A percentile compares a stretch with the other conserved stretches of the same genome.
Evolutionary conservation across 129 eudicot species (phyloP).

Genomic region (Flaveria ramosissima): DNA sequence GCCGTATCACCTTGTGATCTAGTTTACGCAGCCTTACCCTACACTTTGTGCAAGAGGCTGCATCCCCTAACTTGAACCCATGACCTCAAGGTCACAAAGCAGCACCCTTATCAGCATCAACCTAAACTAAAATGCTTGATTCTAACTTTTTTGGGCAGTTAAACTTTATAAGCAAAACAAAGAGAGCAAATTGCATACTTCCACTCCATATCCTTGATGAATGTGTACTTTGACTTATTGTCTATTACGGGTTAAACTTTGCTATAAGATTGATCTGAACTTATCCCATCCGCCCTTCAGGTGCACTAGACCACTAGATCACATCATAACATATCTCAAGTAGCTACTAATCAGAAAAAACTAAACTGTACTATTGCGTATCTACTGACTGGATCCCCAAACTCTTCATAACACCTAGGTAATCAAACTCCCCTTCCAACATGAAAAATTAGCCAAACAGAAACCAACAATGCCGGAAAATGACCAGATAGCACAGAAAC

Average conservation of each 20-base stretch:
- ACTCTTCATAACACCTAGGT: conserved; percentile 8
- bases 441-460: background rate
- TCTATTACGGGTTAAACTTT: background rate
- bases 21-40: too few species aligned
- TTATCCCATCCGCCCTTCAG: background rate
- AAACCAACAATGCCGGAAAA: conserved; percentile 18
- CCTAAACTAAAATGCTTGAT: background rate
- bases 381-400: conserved; percentile 9
- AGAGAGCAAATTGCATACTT: background rate
- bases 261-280: background rate
- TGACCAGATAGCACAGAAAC: background rate
- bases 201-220: background rate
- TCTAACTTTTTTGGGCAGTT: background rate
- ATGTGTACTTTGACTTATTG: background rate
- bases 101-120: too few species aligned
- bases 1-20: too few species aligned
- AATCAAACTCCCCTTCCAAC: conserved; percentile 4
- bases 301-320: too few species aligned
- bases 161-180: background rate
- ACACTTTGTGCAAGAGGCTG: too few species aligned
- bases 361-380: background rate
- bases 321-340: too few species aligned
- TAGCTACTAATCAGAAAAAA: background rate
- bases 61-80: too few species aligned
- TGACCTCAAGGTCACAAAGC: too few species aligned